phyloP scores from a whole-genome alignment of 805 yeast genomes.

The Grigorovia yakushimaensis region DNA sequence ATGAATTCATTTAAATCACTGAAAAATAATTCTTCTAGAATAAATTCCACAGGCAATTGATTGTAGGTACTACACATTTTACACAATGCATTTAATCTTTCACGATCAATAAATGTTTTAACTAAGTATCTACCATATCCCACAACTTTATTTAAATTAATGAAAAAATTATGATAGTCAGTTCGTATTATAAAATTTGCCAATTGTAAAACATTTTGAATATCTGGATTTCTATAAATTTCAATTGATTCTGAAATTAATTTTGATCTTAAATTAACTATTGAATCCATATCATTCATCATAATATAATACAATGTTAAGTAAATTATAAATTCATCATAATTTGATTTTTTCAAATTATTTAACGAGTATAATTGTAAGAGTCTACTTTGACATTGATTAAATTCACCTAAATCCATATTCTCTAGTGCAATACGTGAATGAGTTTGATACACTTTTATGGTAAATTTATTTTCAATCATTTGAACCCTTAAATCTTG shows the following conservation, averaged over 20 bases:
- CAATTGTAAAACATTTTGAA: constrained; percentile 24
- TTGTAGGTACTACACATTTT: constrained; percentile 50
- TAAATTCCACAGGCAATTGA: constrained; percentile 33
- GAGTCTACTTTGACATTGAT: constrained; percentile 85
- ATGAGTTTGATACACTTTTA: constrained; percentile 74
- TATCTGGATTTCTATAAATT: constrained; percentile 13
- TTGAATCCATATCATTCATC: constrained; percentile 45
- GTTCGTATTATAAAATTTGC: constrained; percentile 28
- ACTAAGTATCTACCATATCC: constrained; percentile 38
- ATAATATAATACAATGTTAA: constrained; percentile 64
- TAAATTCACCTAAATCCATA: constrained; percentile 84
- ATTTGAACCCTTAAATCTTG: constrained; percentile 92
- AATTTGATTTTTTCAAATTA: constrained; percentile 26
- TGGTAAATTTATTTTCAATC: constrained; percentile 66
- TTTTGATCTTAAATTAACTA: constrained; percentile 19
- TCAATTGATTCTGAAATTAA: constrained; percentile 10
- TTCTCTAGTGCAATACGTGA: constrained; percentile 79
- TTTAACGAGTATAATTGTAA: constrained; percentile 46
- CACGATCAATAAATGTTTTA: constrained; percentile 46
- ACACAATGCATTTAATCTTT: constrained; percentile 47
- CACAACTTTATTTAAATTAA: constrained; percentile 31
- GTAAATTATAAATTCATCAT: constrained; percentile 62
- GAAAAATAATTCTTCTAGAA: constrained; percentile 14
- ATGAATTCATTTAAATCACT: not conserved
- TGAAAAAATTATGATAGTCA: constrained; percentile 48